These are phyloP conservation scores for Lasiodiplodia gonubiensis DNA, from an alignment of 2,329 filamentous ascomycete genomes.

Conservation along the genomic window DNA sequence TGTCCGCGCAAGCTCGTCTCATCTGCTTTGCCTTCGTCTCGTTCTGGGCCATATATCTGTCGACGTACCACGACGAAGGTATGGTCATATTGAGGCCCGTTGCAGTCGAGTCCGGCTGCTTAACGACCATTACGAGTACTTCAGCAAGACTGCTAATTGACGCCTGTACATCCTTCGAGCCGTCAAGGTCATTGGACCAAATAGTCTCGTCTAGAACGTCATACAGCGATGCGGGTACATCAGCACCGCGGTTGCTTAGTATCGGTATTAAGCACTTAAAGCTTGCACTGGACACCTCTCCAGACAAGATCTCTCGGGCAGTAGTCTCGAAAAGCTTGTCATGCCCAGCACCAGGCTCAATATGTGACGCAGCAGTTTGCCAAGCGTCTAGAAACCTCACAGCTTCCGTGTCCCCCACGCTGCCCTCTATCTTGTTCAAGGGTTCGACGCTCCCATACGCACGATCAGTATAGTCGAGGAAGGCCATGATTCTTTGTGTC, in stretches of 20 bases:
- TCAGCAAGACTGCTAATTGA: constrained; percentile 51
- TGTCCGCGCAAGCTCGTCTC: constrained; percentile 37
- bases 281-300: not conserved
- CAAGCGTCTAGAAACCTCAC: constrained; percentile 56
- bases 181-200: constrained; percentile 51
- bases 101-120: constrained; percentile 43
- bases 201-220: constrained; percentile 60
- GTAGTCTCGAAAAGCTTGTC: constrained; percentile 54
- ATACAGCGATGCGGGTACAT: constrained; percentile 54
- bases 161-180: constrained; percentile 40
- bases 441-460: constrained; percentile 64
- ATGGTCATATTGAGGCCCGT: constrained; percentile 54
- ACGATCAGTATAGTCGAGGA: constrained; percentile 62
- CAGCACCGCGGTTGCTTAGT: constrained; percentile 33
- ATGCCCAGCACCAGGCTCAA: constrained; percentile 49
- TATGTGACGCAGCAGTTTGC: constrained; percentile 52
- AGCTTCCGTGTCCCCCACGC: constrained; percentile 36
- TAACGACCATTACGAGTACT: constrained; percentile 57
- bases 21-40: constrained; percentile 22
- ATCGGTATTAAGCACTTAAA: constrained; percentile 41
- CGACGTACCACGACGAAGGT: constrained; percentile 61
- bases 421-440: constrained; percentile 51
- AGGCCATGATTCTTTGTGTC: constrained; percentile 66
- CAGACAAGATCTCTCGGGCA: constrained; percentile 36
- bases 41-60: constrained; percentile 58